A percentile compares a stretch with the other conserved stretches of the same genome.
These are phyloP conservation scores for Leishmania braziliensis DNA, from an alignment of 208 protist genomes.

Conservation along the genomic window DNA sequence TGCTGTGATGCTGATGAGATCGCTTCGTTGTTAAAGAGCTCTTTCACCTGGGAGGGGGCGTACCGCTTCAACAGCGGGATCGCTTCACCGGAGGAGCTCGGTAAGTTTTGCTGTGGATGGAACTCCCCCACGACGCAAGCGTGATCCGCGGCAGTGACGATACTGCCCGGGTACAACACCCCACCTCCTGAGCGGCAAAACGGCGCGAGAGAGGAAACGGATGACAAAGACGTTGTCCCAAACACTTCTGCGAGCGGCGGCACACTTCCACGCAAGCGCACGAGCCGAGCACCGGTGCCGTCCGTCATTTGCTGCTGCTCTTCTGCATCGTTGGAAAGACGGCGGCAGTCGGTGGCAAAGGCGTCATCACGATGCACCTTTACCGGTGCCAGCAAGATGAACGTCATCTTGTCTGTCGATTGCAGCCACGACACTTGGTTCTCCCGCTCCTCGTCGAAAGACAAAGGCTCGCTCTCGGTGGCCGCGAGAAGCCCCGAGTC, in stretches of 20 bases:
- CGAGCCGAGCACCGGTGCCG: neutral
- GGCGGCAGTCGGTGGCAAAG: neutral
- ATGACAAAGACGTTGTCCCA: neutral
- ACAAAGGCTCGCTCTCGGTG: constrained; percentile 88
- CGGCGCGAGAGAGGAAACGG: neutral
- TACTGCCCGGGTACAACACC: constrained; percentile 19
- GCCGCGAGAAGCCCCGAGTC: constrained; percentile 57
- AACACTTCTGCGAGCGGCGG: constrained; percentile 9
- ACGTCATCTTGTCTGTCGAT: constrained; percentile 89
- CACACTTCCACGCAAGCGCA: neutral
- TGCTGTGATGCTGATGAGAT: neutral
- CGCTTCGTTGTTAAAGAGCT: constrained; percentile 1
- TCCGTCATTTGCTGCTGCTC: neutral
- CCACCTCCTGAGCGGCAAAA: neutral
- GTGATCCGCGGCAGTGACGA: constrained; percentile 13
- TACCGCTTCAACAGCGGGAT: constrained; percentile 28
- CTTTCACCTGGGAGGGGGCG: neutral
- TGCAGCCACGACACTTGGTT: constrained; percentile 88
- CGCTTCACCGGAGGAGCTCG: neutral
- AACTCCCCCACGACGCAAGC: neutral
- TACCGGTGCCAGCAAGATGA: constrained; percentile 75
- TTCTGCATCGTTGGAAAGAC: neutral
- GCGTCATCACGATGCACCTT: neutral
- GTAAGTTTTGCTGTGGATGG: neutral
- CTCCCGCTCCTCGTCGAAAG: constrained; percentile 83